Conservation (phyloP, 148 eudicot genomes). For the Cornus suecica region DNA sequence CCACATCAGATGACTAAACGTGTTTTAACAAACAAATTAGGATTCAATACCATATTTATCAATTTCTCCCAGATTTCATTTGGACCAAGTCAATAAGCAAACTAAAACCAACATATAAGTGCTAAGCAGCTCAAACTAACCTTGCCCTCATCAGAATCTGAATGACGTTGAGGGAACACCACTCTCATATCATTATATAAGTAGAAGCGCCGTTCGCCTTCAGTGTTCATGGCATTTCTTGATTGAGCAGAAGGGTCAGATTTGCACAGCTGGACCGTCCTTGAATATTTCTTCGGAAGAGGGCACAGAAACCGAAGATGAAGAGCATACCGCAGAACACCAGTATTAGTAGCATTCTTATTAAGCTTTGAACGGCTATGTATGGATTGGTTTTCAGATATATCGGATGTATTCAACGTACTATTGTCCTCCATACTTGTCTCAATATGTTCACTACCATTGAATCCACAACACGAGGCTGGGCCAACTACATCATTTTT, state of each 20-base stretch:
- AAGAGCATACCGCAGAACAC: conserved; percentile 81
- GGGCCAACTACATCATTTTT: no score
- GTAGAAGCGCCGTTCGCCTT: conserved; percentile 54
- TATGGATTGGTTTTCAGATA: conserved; percentile 22
- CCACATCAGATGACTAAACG: no score
- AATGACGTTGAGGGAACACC: conserved; percentile 84
- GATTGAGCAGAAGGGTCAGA: conserved; percentile 30
- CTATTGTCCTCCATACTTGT: conserved; percentile 2
- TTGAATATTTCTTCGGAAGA: conserved; percentile 41
- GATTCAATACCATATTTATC: no score
- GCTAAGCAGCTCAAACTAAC: conserved; percentile 27
- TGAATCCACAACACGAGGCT: no score
- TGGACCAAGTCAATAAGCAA: neutral
- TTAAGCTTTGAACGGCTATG: conserved; percentile 35
- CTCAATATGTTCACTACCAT: no score
- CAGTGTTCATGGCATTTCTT: conserved; percentile 15
- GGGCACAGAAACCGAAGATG: conserved; percentile 86
- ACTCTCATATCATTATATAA: conserved; percentile 65
- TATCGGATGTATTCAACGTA: conserved; percentile 14
- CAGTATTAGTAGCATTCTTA: conserved; percentile 30
- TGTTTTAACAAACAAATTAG: no score
- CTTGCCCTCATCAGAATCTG: conserved; percentile 87
- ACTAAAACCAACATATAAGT: neutral
- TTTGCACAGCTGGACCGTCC: conserved; percentile 40
- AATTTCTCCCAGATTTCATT: no score